Evolutionary conservation across 2,329 filamentous ascomycete genomes (phyloP).

Genomic region (Calonectria honghensis): DNA sequence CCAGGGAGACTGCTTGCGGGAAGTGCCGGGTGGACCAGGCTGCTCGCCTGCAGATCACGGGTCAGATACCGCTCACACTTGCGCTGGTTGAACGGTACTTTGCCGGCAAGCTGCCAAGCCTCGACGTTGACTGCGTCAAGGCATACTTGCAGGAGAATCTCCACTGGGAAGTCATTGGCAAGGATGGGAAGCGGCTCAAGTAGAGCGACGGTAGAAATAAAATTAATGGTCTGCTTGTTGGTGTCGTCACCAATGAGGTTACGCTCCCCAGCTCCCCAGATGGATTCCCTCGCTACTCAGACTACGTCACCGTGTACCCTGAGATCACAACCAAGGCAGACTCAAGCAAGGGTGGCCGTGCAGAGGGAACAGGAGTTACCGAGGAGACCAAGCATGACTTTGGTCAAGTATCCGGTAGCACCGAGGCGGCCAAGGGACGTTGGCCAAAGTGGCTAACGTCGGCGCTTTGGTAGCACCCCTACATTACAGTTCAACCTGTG

Average conservation of each 20-base stretch:
- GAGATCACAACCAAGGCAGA: background rate
- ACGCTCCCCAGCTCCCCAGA: background rate
- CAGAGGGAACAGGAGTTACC: slow-evolving; percentile 8
- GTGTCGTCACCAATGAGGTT: slow-evolving; percentile 4
- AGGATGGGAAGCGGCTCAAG: background rate
- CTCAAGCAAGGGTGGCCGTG: background rate
- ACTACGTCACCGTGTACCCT: background rate
- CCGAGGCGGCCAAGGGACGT: background rate
- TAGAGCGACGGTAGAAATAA: background rate
- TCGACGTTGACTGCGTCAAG: background rate
- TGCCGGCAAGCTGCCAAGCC: background rate
- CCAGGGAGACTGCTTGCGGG: background rate
- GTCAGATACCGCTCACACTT: slow-evolving; percentile 1
- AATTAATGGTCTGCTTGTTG: background rate
- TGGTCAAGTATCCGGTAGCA: background rate
- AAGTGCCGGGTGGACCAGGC: slow-evolving; percentile 1
- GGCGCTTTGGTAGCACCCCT: background rate
- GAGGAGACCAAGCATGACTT: slow-evolving; percentile 7
- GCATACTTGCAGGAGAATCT: background rate
- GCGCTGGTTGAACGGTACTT: slow-evolving; percentile 2
- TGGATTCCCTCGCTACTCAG: slow-evolving; percentile 7
- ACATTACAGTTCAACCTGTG: too few relatives aligned
- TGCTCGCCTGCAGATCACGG: background rate
- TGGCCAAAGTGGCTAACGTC: background rate
- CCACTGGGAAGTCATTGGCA: background rate